Percentiles rank a stretch among this genome's conserved stretches.
Conservation (phyloP, 202 grass and related monocot species). For the Panicum virgatum region DNA sequence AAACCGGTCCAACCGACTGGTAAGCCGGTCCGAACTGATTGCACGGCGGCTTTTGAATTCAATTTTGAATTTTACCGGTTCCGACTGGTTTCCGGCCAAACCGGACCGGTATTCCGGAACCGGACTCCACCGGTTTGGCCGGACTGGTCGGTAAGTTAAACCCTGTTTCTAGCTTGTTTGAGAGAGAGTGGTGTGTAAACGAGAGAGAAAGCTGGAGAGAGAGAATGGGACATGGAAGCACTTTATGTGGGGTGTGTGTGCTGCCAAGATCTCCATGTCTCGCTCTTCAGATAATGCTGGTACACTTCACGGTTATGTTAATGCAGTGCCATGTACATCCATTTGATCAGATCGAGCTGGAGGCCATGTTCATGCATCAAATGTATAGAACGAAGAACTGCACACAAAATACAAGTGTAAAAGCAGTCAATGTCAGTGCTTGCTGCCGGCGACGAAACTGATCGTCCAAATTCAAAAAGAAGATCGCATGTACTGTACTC, state of each 20-base stretch:
- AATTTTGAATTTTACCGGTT: no score
- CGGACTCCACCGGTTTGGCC: no score
- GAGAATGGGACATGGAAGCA: conserved; percentile 18
- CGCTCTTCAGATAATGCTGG: conserved; percentile 15
- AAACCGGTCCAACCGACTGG: no score
- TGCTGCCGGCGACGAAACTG: conserved; percentile 23
- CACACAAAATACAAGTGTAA: conserved; percentile 26
- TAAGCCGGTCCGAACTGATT: no score
- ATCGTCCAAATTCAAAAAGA: conserved; percentile 31
- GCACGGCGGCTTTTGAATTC: no score
- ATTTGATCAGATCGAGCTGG: conserved; percentile 11
- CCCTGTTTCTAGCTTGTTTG: not conserved
- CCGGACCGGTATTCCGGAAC: no score
- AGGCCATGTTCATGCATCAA: conserved; percentile 14
- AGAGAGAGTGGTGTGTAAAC: not conserved
- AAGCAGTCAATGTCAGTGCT: conserved; percentile 52
- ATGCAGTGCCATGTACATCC: not conserved
- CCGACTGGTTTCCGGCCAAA: no score
- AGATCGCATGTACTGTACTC: conserved; percentile 8
- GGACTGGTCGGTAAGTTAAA: no score
- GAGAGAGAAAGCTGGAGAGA: conserved; percentile 17
- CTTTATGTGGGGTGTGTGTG: conserved; percentile 31
- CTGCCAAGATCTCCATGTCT: conserved; percentile 45
- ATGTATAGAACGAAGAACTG: not conserved
- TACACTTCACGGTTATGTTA: not conserved